Evolutionary conservation across 164 flowering plant genomes (phyloP).

Genomic region (Piper longum): DNA sequence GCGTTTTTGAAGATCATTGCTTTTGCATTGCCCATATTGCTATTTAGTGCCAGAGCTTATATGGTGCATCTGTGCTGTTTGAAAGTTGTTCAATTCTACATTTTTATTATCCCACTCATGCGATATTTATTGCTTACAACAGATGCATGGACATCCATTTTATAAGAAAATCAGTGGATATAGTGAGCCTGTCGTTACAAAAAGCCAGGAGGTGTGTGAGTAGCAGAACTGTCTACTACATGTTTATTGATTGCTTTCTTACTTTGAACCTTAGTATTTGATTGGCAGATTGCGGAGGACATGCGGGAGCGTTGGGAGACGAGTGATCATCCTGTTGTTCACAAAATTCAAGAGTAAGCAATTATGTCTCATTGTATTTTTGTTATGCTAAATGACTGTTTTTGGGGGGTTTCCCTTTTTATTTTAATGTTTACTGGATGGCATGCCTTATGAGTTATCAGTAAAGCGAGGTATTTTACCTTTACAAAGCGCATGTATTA

Average conservation of each 20-base stretch:
- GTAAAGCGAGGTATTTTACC: no score
- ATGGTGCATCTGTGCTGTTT: no score
- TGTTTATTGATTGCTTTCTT: no score
- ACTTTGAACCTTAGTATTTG: not conserved
- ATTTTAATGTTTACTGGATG: no score
- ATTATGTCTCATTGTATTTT: not conserved
- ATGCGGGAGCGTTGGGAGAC: conserved; percentile 91
- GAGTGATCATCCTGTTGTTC: conserved; percentile 78
- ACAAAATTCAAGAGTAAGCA: conserved; percentile 89
- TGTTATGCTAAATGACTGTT: not conserved
- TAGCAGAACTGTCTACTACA: not conserved
- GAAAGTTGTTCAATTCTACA: no score
- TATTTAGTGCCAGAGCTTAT: no score
- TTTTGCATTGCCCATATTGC: not conserved
- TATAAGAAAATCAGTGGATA: conserved; percentile 54
- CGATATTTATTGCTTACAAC: not conserved
- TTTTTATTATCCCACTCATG: no score
- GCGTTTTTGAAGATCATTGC: not conserved
- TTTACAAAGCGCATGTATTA: no score
- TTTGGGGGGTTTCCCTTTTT: no score
- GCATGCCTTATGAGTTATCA: no score
- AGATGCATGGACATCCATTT: conserved; percentile 63
- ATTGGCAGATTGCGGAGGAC: conserved; percentile 79
- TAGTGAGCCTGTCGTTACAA: conserved; percentile 80
- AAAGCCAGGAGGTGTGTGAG: conserved; percentile 66